Evolutionary conservation across 1,139 yeast genomes (phyloP), one percentile per base, ranked within the genome.

Genomic region (Lipomyces yarrowii): DNA sequence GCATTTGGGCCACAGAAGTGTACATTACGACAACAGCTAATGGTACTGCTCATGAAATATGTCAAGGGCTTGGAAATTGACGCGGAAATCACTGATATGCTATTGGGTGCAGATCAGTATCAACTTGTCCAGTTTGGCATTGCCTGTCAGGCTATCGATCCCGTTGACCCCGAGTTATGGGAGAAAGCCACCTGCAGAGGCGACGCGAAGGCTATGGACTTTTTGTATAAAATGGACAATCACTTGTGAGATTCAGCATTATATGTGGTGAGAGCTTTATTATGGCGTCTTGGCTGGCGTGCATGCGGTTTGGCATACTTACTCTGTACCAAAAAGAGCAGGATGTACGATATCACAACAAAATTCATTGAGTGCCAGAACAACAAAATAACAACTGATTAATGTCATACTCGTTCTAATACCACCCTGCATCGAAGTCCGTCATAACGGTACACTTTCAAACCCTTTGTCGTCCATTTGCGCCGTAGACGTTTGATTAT

Each of bases 101-200:
- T 65, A 15, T 53, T 65, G 3, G 30, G 59, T 21, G 62, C 63
- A 4, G 55, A 51, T 1, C 64, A 65, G 57, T 62, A 60, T 56
- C 30, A 32, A 15, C 53, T 65, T 5, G 61, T 65, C 23, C 53
- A 46, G 30, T 58, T 21, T 55, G 68, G 60, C 7, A 53, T 63
- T 13, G 35, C n/a, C 15, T 15, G n/a, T 5, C 51, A 53, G 3
- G 62, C 15, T 8, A 57, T 65, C 32, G 42, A 57, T 23, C 57
- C 57, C 15, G 23, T 30, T 5, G 67, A 65, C 37, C 57, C 63
- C 7, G 68, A 59, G 26, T 26, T 65, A n/a, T 53, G 63, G 59
- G 66, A 63, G 6, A 57, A 32, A 52, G 58, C 53, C 10, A 54
- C 62, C 2, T 57, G 63, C 52, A 59, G 68, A n/a, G 67, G 65